Conservation (phyloP, 2,329 filamentous ascomycete genomes). For the Hirsutella minnesotensis region DNA sequence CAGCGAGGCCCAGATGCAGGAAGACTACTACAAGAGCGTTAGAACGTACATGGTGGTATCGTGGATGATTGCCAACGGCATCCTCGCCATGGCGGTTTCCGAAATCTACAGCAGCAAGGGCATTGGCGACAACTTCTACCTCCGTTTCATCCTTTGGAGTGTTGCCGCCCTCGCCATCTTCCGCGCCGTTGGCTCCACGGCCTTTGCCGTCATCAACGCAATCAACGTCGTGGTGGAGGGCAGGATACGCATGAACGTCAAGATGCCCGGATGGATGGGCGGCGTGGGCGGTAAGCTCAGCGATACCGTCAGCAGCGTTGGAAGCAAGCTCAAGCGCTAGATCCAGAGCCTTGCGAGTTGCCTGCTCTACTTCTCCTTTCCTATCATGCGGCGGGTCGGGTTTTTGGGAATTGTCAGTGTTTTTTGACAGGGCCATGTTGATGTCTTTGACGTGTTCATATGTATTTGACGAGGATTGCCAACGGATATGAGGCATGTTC, state of each 20-base stretch:
- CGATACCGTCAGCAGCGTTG: conserved; percentile 37
- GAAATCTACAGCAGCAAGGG: conserved; percentile 67
- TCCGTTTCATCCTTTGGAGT: conserved; percentile 85
- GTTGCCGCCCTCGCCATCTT: conserved; percentile 82
- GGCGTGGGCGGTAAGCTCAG: conserved; percentile 30
- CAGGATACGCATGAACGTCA: conserved; percentile 50
- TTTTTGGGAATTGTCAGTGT: background rate
- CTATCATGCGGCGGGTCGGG: no score
- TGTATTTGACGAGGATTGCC: background rate
- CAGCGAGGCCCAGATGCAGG: conserved; percentile 75
- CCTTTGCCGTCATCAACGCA: conserved; percentile 74
- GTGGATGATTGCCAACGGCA: conserved; percentile 87
- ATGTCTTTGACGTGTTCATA: background rate
- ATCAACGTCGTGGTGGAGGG: conserved; percentile 83
- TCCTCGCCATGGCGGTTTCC: conserved; percentile 84
- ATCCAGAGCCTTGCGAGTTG: background rate
- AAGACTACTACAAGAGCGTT: conserved; percentile 97
- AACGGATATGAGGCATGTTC: background rate
- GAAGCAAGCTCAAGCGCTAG: conserved; percentile 28
- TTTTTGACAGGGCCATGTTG: background rate
- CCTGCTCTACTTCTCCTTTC: conserved; percentile 1
- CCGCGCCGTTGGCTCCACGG: conserved; percentile 68
- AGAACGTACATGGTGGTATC: conserved; percentile 95
- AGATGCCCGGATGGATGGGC: conserved; percentile 32
- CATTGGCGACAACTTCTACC: conserved; percentile 76